Base-by-base conservation (phyloP, 441 rosid genomes). In the Pelargonium australe region DNA sequence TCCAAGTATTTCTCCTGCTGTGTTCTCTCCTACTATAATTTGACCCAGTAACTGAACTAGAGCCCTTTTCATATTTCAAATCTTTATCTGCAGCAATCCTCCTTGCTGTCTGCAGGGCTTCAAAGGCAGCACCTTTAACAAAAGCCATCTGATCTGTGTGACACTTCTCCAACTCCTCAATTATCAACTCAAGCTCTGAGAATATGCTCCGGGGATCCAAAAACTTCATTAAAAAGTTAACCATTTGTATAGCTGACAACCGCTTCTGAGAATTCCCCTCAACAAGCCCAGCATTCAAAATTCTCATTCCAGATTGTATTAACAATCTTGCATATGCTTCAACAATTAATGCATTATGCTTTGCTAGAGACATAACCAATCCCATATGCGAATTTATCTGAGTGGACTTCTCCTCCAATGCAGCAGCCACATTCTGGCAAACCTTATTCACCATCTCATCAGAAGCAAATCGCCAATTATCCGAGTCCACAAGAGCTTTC, bases 321-420 rank as follows among this genome's bases (percentile, higher is more conserved):
- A 94, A 79, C 78, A 96, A 74, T 77, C 98, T 86, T 7, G 92
- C 93, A 78, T 96, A 96, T 14, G 95, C 98, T 80, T 96, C 99
- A 4, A 96, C 94, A 9, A 74, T 82, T 44, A 87, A 79, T 68
- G 97, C 66, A 80, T 86, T 93, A 66, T 84, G 95, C 87, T 91
- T 94, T 3, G 98, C 96, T 73, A 96, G 79, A 73, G 97, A 83
- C 92, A 90, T 90, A 49, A 84, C 98, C 77, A 96, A 82, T 14
- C 89, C 90, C 85, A 91, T 79, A 65, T 91, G 96, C 12, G 90
- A 81, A 73, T 85, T 89, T 0, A 87, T 86, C 76, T 96, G 97
- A 66, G 88, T 83, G 17, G 86, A 83, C 64, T 85, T 94, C 76
- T 87, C 91, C 83, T 87, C 95, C 82, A 96, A 83, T 68, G 96